These are phyloP conservation scores for Botrytis fragariae DNA, from an alignment of 2,329 filamentous ascomycete species.

Conservation along the genomic window DNA sequence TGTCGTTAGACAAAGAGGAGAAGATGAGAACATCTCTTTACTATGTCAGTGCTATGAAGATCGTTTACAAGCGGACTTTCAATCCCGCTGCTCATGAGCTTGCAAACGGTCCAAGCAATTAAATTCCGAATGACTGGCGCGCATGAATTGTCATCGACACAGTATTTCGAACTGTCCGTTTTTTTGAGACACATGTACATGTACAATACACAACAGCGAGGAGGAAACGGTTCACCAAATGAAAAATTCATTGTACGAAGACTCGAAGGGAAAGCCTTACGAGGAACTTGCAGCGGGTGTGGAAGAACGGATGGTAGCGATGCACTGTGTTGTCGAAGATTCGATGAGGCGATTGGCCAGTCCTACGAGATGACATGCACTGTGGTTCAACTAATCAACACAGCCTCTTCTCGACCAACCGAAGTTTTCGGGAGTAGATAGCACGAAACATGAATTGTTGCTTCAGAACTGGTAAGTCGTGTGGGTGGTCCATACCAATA, in stretches of 20 bases:
- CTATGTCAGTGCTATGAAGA: neutral
- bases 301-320: conserved; percentile 2
- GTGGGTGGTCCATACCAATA: neutral
- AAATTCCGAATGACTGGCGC: neutral
- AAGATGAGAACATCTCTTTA: neutral
- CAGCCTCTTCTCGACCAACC: neutral
- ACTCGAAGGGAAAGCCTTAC: conserved; percentile 4
- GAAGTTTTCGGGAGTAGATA: neutral
- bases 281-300: neutral
- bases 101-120: neutral
- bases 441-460: neutral
- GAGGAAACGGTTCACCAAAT: neutral
- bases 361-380: neutral
- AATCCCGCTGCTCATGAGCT: neutral
- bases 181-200: neutral
- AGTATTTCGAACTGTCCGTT: neutral
- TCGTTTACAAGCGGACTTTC: neutral
- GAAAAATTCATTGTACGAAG: neutral
- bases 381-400: neutral
- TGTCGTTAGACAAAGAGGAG: neutral
- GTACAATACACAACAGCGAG: neutral
- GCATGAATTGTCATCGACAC: neutral
- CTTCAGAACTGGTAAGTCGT: neutral
- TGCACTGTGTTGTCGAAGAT: neutral
- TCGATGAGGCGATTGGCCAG: neutral